A percentile compares a stretch with the other conserved stretches of the same genome.
These are phyloP conservation scores for Chrysoporthe cubensis DNA, from an alignment of 2,329 filamentous ascomycete species.

Conservation along the genomic window DNA sequence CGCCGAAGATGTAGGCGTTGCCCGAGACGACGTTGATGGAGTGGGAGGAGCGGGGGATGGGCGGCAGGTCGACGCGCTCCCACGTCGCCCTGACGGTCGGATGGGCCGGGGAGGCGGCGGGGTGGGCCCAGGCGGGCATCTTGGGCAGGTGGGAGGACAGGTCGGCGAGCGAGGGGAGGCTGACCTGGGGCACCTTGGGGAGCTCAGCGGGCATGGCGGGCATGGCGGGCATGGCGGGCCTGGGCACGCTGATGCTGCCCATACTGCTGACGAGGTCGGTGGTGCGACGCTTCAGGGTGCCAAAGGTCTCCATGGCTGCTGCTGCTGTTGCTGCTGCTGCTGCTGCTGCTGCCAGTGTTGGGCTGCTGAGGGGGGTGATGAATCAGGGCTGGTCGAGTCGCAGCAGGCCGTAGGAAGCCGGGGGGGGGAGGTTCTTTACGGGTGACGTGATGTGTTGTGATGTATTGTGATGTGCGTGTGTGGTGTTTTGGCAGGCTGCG, in stretches of 20 bases:
- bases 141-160: slow-evolving; percentile 33
- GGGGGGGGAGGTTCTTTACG: no score
- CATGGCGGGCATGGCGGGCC: slow-evolving; percentile 17
- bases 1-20: slow-evolving; percentile 72
- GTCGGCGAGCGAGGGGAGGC: slow-evolving; percentile 32
- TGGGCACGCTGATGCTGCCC: slow-evolving; percentile 13
- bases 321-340: slow-evolving; percentile 8
- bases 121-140: slow-evolving; percentile 31
- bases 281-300: slow-evolving; percentile 56
- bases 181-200: slow-evolving; percentile 33
- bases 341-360: not conserved
- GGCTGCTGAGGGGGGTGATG: no score
- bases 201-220: slow-evolving; percentile 30
- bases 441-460: not conserved
- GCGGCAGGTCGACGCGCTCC: slow-evolving; percentile 59
- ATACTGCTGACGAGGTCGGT: slow-evolving; percentile 14
- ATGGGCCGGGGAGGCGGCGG: slow-evolving; percentile 27
- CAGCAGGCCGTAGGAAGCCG: no score
- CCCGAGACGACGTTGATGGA: slow-evolving; percentile 63
- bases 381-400: no score
- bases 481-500: not conserved
- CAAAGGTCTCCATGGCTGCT: slow-evolving; percentile 55
- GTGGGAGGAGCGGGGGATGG: slow-evolving; percentile 75
- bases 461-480: not conserved
- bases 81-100: slow-evolving; percentile 59